Evolutionary conservation across 2,329 filamentous ascomycete species (phyloP).

Genomic region (Epichloe coenophiala): DNA sequence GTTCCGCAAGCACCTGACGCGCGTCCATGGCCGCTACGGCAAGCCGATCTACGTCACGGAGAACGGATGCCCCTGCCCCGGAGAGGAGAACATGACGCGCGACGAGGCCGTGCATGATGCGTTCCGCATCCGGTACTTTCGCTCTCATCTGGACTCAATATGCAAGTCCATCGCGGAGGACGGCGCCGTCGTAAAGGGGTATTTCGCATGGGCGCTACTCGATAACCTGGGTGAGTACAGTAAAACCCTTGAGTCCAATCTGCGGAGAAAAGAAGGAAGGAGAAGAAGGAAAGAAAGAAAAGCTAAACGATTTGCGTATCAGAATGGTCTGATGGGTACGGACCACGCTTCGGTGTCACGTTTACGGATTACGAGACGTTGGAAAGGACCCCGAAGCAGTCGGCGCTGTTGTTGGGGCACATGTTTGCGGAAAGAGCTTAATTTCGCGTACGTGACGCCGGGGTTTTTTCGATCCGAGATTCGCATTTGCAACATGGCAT

Average conservation of each 20-base stretch:
- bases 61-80: conserved; percentile 23
- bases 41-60: conserved; percentile 18
- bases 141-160: conserved; percentile 24
- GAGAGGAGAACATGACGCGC: conserved; percentile 19
- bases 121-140: conserved; percentile 24
- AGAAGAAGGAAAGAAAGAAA: not conserved
- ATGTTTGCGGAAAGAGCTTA: conserved; percentile 11
- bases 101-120: conserved; percentile 19
- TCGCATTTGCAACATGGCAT: too few species aligned
- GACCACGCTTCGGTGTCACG: conserved; percentile 24
- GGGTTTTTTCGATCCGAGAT: too few species aligned
- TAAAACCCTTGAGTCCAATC: too few species aligned
- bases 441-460: too few species aligned
- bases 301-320: not conserved
- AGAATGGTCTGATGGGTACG: conserved; percentile 25
- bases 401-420: conserved; percentile 16
- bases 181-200: conserved; percentile 17
- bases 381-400: conserved; percentile 24
- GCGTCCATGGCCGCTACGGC: conserved; percentile 13
- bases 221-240: conserved; percentile 18
- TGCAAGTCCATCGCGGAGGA: conserved; percentile 16
- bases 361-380: conserved; percentile 24
- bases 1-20: conserved; percentile 17
- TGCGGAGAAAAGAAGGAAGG: too few species aligned
- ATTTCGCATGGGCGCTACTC: conserved; percentile 22